Conservation (phyloP, 2,329 filamentous ascomycete genomes). For the Monosporascus sp. region DNA sequence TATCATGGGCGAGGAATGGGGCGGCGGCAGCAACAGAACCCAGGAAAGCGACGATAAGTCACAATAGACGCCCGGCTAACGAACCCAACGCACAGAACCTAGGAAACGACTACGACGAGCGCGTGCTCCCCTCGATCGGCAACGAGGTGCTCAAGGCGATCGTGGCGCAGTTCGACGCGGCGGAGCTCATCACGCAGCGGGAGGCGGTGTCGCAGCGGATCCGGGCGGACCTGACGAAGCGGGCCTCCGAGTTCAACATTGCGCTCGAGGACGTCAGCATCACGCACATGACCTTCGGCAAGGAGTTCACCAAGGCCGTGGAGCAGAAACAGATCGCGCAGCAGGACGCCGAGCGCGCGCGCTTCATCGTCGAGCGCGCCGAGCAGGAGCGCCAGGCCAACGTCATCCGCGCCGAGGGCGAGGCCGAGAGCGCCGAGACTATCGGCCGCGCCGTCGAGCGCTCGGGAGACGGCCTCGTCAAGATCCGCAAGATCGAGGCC, state of each 20-base stretch:
- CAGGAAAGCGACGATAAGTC: background rate
- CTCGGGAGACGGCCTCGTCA: constrained; percentile 85
- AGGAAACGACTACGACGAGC: constrained; percentile 96
- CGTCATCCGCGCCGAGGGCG: constrained; percentile 96
- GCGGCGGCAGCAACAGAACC: background rate
- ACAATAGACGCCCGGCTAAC: constrained; percentile 1
- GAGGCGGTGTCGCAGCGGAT: constrained; percentile 96
- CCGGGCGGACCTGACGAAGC: constrained; percentile 83
- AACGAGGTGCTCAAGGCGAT: constrained; percentile 99
- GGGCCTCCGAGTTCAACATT: constrained; percentile 97
- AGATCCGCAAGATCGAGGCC: constrained; percentile 96
- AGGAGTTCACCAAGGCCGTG: constrained; percentile 97
- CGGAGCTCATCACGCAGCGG: constrained; percentile 97
- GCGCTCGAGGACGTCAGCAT: constrained; percentile 98
- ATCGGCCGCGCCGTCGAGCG: constrained; percentile 92
- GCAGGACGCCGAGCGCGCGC: constrained; percentile 93
- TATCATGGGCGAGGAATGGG: background rate
- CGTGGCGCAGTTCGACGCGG: constrained; percentile 97
- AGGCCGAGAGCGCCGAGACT: constrained; percentile 93
- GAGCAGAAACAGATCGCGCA: constrained; percentile 99
- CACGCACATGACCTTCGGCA: constrained; percentile 99
- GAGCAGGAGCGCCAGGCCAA: constrained; percentile 99
- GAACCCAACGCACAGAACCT: constrained; percentile 62
- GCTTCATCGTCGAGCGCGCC: constrained; percentile 97
- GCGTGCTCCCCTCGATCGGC: constrained; percentile 95